phyloP scores from a whole-genome alignment of 805 yeast genomes.

The Starmerella geochares region DNA sequence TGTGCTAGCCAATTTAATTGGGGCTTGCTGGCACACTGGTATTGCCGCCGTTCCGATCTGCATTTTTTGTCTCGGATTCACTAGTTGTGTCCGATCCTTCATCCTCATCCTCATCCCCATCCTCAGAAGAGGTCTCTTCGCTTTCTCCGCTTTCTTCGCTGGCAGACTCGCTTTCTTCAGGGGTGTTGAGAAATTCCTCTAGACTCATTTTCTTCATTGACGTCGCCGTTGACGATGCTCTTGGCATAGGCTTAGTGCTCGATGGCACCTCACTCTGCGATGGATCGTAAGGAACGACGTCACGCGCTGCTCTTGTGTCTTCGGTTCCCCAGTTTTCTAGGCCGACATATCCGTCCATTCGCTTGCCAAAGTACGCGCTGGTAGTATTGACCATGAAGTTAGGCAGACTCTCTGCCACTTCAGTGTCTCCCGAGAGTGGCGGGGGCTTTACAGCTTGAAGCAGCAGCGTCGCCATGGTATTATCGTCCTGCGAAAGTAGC shows the following conservation, averaged over 20 bases:
- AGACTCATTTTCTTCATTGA: constrained; percentile 45
- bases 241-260: not conserved
- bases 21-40: not conserved
- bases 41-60: constrained; percentile 23
- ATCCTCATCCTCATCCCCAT: too few relatives aligned
- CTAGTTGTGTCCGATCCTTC: constrained; percentile 28
- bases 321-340: constrained; percentile 38
- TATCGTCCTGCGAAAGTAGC: constrained; percentile 43
- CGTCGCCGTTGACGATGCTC: not conserved
- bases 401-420: not conserved
- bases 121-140: constrained; percentile 28
- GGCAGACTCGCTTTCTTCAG: constrained; percentile 28
- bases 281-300: not conserved
- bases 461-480: constrained; percentile 57
- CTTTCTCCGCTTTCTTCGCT: not conserved
- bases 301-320: constrained; percentile 5
- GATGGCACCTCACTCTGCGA: not conserved
- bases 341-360: constrained; percentile 29
- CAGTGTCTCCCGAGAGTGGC: constrained; percentile 32
- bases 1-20: not conserved
- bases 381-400: constrained; percentile 30
- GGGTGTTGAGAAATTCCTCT: constrained; percentile 66
- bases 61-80: constrained; percentile 28
- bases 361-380: constrained; percentile 28
- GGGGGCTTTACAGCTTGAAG: constrained; percentile 69